Evolutionary conservation across 805 yeast species (phyloP), one percentile per base, ranked within the genome.

Genomic region (Metschnikowia lochheadii): DNA sequence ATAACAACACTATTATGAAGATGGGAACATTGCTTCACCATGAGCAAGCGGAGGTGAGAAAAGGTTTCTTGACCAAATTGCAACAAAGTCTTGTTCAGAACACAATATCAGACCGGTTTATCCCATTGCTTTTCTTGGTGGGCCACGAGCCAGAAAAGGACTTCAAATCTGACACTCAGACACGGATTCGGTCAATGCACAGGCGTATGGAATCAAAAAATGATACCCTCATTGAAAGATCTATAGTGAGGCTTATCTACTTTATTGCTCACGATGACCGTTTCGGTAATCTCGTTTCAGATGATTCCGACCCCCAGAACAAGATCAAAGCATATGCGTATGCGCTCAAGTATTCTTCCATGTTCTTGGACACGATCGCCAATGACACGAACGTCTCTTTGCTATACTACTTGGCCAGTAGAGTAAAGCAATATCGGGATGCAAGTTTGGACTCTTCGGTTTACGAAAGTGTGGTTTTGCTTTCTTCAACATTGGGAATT

Each of bases 371-470:
- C 37, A 62, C 79, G 3, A 77, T 89, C 42, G 84, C 85, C 0
- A 81, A 76, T 2, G 76, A 78, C 41, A 84, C 83, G 31, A 91
- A 89, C 58, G 72, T 87, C 34, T 85, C 92, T 6, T 64, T 89
- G 51, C 64, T 90, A 5, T 89, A 81, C 62, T 89, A 90, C 63
- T 70, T 88, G 45, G 82, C 94, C 0, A 86, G 86, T 51, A 76
- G 96, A 48, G 78, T 89, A 17, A 89, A 89, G 62, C 95, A 88
- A 63, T 86, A 83, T 58, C 75, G 82, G 46, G 96, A 89, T 67
- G 39, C 40, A 44, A 77, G 75, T 43, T 73, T 54, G 21, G 76
- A 70, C 5, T 70, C 67, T 5, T 63, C 60, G 0, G 18, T 53
- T 4, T 67, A 66, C 44, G 60, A 60, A 6, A 62, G 58, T 21